phyloP scores from a whole-genome alignment of 768 basidiomycete genomes.

The Dictyophora rubrovolvata region DNA sequence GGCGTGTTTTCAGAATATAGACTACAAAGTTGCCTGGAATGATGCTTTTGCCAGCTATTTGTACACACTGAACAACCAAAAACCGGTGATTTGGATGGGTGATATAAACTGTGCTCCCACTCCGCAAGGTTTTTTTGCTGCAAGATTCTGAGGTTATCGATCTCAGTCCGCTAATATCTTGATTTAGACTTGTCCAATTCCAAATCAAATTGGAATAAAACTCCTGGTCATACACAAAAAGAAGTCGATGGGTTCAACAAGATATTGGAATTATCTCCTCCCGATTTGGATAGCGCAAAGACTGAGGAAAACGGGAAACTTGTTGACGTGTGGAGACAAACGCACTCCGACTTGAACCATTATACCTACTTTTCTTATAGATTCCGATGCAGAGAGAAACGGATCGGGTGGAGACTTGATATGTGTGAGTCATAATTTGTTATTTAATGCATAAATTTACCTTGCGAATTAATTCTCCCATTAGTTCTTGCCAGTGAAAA shows the following conservation, averaged over 20 bases:
- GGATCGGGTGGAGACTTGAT: constrained; percentile 82
- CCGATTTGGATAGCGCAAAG: constrained; percentile 21
- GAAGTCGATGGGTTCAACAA: constrained; percentile 69
- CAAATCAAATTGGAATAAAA: constrained; percentile 79
- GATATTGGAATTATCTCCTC: constrained; percentile 41
- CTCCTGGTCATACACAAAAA: constrained; percentile 71
- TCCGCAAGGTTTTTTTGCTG: constrained; percentile 38
- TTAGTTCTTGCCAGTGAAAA: constrained; percentile 70
- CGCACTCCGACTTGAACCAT: constrained; percentile 56
- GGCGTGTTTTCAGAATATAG: constrained; percentile 44
- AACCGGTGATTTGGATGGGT: constrained; percentile 82
- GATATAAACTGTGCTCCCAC: constrained; percentile 85
- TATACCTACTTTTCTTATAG: constrained; percentile 83
- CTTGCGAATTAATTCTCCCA: constrained; percentile 1
- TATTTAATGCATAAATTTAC: neutral
- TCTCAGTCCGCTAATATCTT: constrained; percentile 10
- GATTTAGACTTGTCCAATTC: constrained; percentile 55
- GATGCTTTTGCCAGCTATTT: constrained; percentile 65
- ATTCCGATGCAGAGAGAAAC: constrained; percentile 70
- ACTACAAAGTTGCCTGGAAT: constrained; percentile 73
- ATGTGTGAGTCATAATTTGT: constrained; percentile 44
- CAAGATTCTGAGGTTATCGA: neutral
- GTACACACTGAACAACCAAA: constrained; percentile 59
- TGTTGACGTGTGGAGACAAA: constrained; percentile 70
- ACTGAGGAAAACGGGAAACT: constrained; percentile 30